These are phyloP conservation scores for Saccharomycopsis hybrid DNA, from an alignment of 1,139 yeast genomes.

Conservation along the genomic window DNA sequence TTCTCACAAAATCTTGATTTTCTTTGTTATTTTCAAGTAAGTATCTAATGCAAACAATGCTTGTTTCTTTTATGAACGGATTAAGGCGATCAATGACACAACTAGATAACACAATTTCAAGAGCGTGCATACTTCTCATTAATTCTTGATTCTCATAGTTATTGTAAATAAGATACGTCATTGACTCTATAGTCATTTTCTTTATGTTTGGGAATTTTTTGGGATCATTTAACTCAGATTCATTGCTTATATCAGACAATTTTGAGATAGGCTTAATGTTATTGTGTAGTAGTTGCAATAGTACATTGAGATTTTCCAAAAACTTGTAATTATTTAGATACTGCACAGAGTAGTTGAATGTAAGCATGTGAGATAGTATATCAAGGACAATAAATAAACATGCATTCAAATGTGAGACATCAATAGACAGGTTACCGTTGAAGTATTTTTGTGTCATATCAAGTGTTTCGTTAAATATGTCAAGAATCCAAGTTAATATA, in stretches of 20 bases:
- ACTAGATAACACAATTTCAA: constrained; percentile 67
- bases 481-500: constrained; percentile 49
- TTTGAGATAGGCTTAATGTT: constrained; percentile 32
- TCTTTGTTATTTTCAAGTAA: constrained; percentile 53
- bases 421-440: background rate
- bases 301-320: constrained; percentile 37
- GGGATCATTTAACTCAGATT: constrained; percentile 22
- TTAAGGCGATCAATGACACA: constrained; percentile 84
- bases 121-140: constrained; percentile 59
- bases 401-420: constrained; percentile 23
- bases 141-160: constrained; percentile 57
- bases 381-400: constrained; percentile 37
- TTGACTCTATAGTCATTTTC: constrained; percentile 52
- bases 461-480: constrained; percentile 21
- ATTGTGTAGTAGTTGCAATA: constrained; percentile 45
- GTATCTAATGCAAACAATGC: constrained; percentile 71
- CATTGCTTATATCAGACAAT: constrained; percentile 21
- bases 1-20: constrained; percentile 72
- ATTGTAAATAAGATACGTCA: constrained; percentile 48
- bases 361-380: constrained; percentile 44
- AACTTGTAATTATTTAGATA: constrained; percentile 47
- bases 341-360: constrained; percentile 45
- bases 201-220: constrained; percentile 54
- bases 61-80: constrained; percentile 81
- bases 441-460: constrained; percentile 21